Evolutionary conservation across 2,329 filamentous ascomycete species (phyloP).

Genomic region (Fusarium piperis): DNA sequence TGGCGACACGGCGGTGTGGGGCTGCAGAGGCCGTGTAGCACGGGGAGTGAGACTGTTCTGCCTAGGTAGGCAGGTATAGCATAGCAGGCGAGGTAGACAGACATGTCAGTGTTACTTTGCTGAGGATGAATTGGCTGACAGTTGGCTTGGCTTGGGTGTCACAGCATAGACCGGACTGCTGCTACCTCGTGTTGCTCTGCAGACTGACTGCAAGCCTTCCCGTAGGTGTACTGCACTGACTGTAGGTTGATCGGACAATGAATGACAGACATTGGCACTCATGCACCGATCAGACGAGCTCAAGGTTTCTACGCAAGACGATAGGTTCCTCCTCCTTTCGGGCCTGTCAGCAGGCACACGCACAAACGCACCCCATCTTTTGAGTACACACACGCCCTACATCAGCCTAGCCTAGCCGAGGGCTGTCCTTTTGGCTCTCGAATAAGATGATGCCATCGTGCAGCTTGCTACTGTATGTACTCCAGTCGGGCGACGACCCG

Average conservation of each 20-base stretch:
- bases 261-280: not conserved
- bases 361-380: not conserved
- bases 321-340: not conserved
- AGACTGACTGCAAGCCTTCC: not conserved
- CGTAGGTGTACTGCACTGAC: not conserved
- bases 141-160: not conserved
- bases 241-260: not conserved
- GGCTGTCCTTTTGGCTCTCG: not conserved
- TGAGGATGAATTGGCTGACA: not conserved
- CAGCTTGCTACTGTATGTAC: not conserved
- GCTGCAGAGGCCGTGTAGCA: not conserved
- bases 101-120: not conserved
- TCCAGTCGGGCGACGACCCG: not conserved
- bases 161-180: not conserved
- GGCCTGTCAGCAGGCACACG: not conserved
- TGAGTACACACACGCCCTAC: not conserved
- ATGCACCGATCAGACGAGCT: conserved; percentile 3
- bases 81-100: not conserved
- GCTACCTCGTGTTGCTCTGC: not conserved
- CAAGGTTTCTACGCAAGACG: not conserved
- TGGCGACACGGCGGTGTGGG: conserved; percentile 28
- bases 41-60: not conserved
- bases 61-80: not conserved
- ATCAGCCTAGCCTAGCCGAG: not conserved
- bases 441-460: conserved; percentile 6